phyloP scores from a whole-genome alignment of 2,329 filamentous ascomycete genomes.

The Ustulina deusta region DNA sequence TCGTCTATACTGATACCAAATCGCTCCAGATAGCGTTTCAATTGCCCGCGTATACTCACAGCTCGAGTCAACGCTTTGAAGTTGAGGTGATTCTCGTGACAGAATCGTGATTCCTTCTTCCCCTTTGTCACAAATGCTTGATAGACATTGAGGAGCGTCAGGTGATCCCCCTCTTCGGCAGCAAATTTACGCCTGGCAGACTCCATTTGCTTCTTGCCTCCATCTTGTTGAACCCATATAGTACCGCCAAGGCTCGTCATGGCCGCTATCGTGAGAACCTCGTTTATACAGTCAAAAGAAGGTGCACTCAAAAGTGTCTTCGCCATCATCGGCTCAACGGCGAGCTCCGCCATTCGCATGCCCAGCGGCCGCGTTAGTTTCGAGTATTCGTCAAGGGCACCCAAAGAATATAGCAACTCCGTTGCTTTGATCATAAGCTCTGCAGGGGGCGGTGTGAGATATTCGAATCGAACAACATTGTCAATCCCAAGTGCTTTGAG shows the following conservation, averaged over 20 bases:
- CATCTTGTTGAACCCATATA: slow-evolving; percentile 85
- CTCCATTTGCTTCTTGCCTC: slow-evolving; percentile 80
- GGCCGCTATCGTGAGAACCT: slow-evolving; percentile 90
- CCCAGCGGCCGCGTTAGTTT: slow-evolving; percentile 92
- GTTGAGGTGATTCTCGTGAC: slow-evolving; percentile 86
- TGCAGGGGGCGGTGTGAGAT: slow-evolving; percentile 85
- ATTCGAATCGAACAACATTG: slow-evolving; percentile 92
- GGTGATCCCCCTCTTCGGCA: slow-evolving; percentile 91
- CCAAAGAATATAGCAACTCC: slow-evolving; percentile 87
- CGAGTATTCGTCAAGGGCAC: slow-evolving; percentile 88
- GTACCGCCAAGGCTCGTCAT: slow-evolving; percentile 90
- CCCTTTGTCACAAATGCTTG: slow-evolving; percentile 87
- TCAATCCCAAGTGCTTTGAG: slow-evolving; percentile 96
- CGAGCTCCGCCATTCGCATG: slow-evolving; percentile 89
- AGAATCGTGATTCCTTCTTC: slow-evolving; percentile 86
- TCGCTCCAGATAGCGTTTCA: slow-evolving; percentile 87
- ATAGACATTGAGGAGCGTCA: slow-evolving; percentile 94
- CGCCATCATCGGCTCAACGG: slow-evolving; percentile 95
- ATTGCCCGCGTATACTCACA: slow-evolving; percentile 85
- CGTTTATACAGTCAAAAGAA: slow-evolving; percentile 81
- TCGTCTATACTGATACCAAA: slow-evolving; percentile 81
- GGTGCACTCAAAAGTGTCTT: slow-evolving; percentile 84
- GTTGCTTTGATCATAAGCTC: slow-evolving; percentile 87
- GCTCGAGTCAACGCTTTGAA: slow-evolving; percentile 86
- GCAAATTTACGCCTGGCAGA: slow-evolving; percentile 83